Evolutionary conservation across 2,329 filamentous ascomycete genomes (phyloP).

Genomic region (Monilinia vaccinii-corymbosi): DNA sequence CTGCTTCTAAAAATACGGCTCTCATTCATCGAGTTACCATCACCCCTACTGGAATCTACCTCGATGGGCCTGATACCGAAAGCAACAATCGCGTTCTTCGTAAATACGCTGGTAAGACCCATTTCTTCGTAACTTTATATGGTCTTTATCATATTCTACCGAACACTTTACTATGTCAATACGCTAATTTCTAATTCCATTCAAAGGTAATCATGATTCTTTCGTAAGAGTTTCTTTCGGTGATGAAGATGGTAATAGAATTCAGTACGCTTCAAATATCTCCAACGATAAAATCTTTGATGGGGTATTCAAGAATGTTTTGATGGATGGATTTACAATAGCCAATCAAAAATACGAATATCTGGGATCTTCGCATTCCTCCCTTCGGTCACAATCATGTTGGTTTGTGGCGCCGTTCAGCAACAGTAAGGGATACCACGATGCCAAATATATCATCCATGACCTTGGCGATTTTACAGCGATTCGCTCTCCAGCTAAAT

Average conservation of each 20-base stretch:
- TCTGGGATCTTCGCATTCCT: slow-evolving; percentile 73
- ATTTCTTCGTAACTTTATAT: not conserved
- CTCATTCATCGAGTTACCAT: slow-evolving; percentile 32
- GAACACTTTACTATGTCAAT: too few species aligned
- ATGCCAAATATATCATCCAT: slow-evolving; percentile 34
- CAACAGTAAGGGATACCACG: slow-evolving; percentile 24
- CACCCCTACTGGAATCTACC: slow-evolving; percentile 48
- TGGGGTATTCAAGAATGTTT: slow-evolving; percentile 49
- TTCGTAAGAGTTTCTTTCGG: slow-evolving; percentile 65
- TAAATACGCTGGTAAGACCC: slow-evolving; percentile 44
- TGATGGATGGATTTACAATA: slow-evolving; percentile 51
- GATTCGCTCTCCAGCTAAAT: slow-evolving; percentile 47
- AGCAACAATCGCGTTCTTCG: slow-evolving; percentile 62
- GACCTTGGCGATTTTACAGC: slow-evolving; percentile 40
- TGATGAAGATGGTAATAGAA: slow-evolving; percentile 61
- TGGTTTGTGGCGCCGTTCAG: slow-evolving; percentile 53
- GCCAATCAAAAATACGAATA: slow-evolving; percentile 56
- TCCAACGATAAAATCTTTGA: slow-evolving; percentile 44
- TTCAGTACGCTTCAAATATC: slow-evolving; percentile 47
- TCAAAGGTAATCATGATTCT: slow-evolving; percentile 36
- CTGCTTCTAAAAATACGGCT: slow-evolving; percentile 18
- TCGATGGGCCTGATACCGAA: slow-evolving; percentile 56
- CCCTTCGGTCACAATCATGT: slow-evolving; percentile 59
- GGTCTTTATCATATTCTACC: too few species aligned
- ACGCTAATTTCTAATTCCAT: not conserved